Conservation (phyloP, 108 stramenopile genomes). For the Stephanodiscus triporus region DNA sequence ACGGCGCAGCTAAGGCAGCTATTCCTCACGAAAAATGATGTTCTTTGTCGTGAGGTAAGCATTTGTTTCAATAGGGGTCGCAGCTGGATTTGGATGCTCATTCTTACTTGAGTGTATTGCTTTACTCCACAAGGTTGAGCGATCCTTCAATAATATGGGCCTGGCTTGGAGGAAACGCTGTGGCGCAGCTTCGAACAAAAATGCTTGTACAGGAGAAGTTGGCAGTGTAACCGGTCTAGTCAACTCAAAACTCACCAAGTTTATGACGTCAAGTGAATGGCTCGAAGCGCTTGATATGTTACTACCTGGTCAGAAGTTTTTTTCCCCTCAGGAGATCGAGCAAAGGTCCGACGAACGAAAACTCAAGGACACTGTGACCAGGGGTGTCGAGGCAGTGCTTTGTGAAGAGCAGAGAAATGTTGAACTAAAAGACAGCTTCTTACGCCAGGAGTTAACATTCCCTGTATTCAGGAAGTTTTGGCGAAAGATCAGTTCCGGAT, state of each 20-base stretch:
- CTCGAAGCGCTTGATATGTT: slow-evolving; percentile 40
- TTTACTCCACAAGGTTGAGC: too few relatives aligned
- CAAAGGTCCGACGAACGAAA: slow-evolving; percentile 30
- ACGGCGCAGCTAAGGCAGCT: slow-evolving; percentile 32
- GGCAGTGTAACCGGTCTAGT: too few relatives aligned
- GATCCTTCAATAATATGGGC: slow-evolving; percentile 55
- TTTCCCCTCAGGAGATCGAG: slow-evolving; percentile 36
- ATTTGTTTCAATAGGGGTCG: too few relatives aligned
- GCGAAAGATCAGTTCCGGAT: slow-evolving; percentile 37
- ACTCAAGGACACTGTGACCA: slow-evolving; percentile 44
- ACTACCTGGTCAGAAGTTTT: slow-evolving; percentile 45
- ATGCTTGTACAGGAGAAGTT: too few relatives aligned
- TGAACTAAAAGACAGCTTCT: too few relatives aligned
- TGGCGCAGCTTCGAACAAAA: not conserved
- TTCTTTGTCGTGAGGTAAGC: slow-evolving; percentile 49
- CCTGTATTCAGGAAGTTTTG: slow-evolving; percentile 36
- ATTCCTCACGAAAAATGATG: slow-evolving; percentile 55
- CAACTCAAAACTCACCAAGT: slow-evolving; percentile 19
- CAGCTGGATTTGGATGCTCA: too few relatives aligned
- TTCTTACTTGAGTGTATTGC: too few relatives aligned
- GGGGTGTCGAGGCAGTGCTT: slow-evolving; percentile 46
- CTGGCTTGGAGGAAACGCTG: slow-evolving; percentile 44
- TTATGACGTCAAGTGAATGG: slow-evolving; percentile 55
- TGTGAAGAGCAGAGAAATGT: slow-evolving; percentile 8
- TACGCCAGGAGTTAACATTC: slow-evolving; percentile 48